Conservation (phyloP, 2,329 filamentous ascomycete genomes). For the Pseudonectria buxi region DNA sequence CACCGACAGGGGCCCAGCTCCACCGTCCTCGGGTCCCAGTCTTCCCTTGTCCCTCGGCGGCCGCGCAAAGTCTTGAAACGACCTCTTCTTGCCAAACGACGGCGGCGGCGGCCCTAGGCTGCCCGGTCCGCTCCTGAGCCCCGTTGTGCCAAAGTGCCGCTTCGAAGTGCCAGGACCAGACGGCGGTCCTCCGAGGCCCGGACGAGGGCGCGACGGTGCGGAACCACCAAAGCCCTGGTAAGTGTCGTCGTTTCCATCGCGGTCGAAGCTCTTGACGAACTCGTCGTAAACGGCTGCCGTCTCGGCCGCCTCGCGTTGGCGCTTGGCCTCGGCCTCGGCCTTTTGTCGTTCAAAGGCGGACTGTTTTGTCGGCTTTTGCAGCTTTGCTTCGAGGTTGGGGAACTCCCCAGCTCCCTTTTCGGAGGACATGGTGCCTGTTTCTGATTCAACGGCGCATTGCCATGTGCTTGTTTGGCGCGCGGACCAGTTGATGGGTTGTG, state of each 20-base stretch:
- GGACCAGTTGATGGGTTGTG: not conserved
- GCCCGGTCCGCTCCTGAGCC: constrained; percentile 53
- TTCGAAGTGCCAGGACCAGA: constrained; percentile 32
- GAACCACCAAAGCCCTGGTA: constrained; percentile 14
- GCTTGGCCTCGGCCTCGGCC: constrained; percentile 84
- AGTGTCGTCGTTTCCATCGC: constrained; percentile 44
- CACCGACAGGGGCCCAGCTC: constrained; percentile 45
- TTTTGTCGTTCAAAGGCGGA: constrained; percentile 84
- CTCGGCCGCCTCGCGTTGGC: constrained; percentile 75
- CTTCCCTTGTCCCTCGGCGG: constrained; percentile 18
- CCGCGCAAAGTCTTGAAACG: constrained; percentile 38
- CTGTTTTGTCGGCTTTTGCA: constrained; percentile 73
- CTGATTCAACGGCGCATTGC: not conserved
- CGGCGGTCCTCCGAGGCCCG: constrained; percentile 22
- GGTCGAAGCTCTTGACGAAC: constrained; percentile 74
- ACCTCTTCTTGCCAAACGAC: constrained; percentile 48
- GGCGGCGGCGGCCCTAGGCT: constrained; percentile 49
- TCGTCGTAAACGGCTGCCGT: constrained; percentile 81
- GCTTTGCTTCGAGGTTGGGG: constrained; percentile 68
- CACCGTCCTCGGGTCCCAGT: constrained; percentile 35
- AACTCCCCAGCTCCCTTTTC: constrained; percentile 50
- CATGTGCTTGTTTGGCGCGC: not conserved
- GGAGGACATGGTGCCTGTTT: constrained; percentile 35
- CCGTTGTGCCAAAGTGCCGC: constrained; percentile 59
- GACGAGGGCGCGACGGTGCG: constrained; percentile 16